Evolutionary conservation across 441 rosid species (phyloP).

Genomic region (Syzygium malaccense): DNA sequence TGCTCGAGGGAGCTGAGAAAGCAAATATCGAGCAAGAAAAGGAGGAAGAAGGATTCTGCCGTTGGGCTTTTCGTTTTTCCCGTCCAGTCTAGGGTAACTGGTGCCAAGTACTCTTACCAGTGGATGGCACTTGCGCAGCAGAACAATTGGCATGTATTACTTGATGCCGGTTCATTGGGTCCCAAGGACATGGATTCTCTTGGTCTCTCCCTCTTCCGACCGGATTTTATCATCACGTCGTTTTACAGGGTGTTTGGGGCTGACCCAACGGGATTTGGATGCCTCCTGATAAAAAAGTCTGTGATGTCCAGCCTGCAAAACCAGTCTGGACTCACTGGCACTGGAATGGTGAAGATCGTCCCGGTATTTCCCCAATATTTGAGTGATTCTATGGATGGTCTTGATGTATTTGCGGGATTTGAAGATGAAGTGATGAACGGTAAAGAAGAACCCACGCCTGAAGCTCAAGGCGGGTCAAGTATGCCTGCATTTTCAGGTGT

Average conservation of each 20-base stretch:
- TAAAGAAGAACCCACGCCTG: slow-evolving; percentile 24
- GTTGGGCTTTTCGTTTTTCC: slow-evolving; percentile 69
- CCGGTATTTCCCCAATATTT: slow-evolving; percentile 57
- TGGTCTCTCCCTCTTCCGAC: slow-evolving; percentile 59
- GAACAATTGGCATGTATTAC: slow-evolving; percentile 66
- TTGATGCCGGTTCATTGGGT: slow-evolving; percentile 75
- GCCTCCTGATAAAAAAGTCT: slow-evolving; percentile 67
- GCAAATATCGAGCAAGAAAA: slow-evolving; percentile 49
- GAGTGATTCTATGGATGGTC: slow-evolving; percentile 58
- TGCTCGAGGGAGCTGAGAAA: slow-evolving; percentile 64
- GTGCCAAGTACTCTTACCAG: slow-evolving; percentile 69
- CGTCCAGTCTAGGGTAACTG: slow-evolving; percentile 61
- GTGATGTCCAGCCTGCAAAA: slow-evolving; percentile 58
- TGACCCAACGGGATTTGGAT: slow-evolving; percentile 73
- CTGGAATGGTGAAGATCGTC: slow-evolving; percentile 60
- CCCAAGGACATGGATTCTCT: slow-evolving; percentile 81
- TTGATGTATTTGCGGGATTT: slow-evolving; percentile 36
- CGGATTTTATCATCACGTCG: slow-evolving; percentile 63
- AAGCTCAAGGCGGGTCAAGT: slow-evolving; percentile 28
- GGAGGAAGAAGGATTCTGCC: slow-evolving; percentile 50
- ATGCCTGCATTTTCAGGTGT: slow-evolving; percentile 74
- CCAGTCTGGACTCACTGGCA: slow-evolving; percentile 46
- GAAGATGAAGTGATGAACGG: slow-evolving; percentile 24
- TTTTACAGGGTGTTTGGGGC: slow-evolving; percentile 59
- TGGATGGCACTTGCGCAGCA: slow-evolving; percentile 81